Percentiles rank a stretch among this genome's conserved stretches.
phyloP scores from a whole-genome alignment of 1,284 basidiomycete genomes.

The Cutaneotrichosporon sp. region DNA sequence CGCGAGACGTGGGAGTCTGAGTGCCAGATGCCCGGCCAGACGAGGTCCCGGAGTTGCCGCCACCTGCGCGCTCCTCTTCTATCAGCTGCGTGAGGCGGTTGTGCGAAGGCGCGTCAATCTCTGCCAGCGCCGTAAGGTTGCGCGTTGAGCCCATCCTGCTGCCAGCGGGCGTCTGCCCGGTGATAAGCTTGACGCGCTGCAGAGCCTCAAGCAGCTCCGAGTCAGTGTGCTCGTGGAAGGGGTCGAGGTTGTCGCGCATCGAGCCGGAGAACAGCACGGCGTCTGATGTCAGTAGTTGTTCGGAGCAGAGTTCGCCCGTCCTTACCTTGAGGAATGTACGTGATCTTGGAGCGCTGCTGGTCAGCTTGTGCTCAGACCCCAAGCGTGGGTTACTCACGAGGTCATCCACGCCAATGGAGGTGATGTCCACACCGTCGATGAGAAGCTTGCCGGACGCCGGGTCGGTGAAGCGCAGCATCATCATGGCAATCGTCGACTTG shows the following conservation, averaged over 20 bases:
- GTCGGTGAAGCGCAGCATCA: constrained; percentile 84
- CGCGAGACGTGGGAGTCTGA: constrained; percentile 23
- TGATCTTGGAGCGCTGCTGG: constrained; percentile 47
- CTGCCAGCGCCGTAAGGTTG: constrained; percentile 1
- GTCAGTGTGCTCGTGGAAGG: constrained; percentile 80
- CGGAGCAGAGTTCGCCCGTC: background rate
- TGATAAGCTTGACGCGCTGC: constrained; percentile 44
- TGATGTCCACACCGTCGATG: constrained; percentile 88
- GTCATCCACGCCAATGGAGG: constrained; percentile 81
- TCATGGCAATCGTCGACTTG: constrained; percentile 72
- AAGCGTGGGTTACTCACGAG: constrained; percentile 44
- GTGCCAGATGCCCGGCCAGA: background rate
- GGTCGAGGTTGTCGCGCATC: constrained; percentile 82
- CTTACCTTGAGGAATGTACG: constrained; percentile 56
- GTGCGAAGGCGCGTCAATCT: constrained; percentile 2
- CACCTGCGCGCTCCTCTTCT: background rate
- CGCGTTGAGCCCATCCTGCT: constrained; percentile 11
- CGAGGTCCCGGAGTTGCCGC: background rate
- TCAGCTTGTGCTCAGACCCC: background rate
- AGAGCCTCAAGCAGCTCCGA: constrained; percentile 64
- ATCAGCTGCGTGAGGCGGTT: constrained; percentile 1
- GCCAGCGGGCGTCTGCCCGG: constrained; percentile 9
- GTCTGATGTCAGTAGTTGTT: constrained; percentile 48
- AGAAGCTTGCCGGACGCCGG: constrained; percentile 74
- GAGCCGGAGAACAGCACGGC: constrained; percentile 86